Evolutionary conservation across 257 asterid species (phyloP).

Genomic region (Galeopsis tetrahit): DNA sequence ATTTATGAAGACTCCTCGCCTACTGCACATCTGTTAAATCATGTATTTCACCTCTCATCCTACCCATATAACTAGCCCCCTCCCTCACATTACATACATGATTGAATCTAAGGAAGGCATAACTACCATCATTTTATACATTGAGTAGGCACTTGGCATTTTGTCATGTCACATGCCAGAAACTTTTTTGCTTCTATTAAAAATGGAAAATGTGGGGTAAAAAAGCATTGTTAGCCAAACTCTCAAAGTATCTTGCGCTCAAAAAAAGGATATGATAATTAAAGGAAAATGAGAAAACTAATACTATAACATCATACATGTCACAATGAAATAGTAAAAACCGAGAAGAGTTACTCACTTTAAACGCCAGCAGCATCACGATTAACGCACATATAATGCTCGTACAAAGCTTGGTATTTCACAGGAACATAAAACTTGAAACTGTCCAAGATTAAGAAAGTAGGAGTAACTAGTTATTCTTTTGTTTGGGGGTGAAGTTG

Average conservation of each 20-base stretch:
- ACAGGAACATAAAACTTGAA: constrained; percentile 84
- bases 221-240: neutral
- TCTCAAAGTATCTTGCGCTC: neutral
- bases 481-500: neutral
- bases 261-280: neutral
- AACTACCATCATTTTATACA: neutral
- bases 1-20: neutral
- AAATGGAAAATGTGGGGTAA: too few relatives aligned
- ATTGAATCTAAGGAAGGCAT: neutral
- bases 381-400: constrained; percentile 51
- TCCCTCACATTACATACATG: neutral
- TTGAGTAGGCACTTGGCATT: neutral
- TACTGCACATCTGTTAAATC: neutral
- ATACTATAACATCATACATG: neutral
- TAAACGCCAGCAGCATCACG: constrained; percentile 42
- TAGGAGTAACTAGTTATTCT: constrained; percentile 10
- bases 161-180: neutral
- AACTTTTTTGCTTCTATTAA: neutral
- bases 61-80: neutral
- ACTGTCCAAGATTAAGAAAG: constrained; percentile 51
- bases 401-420: constrained; percentile 72
- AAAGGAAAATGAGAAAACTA: neutral
- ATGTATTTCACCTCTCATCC: neutral
- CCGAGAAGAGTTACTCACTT: constrained; percentile 38
- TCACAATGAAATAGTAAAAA: neutral